Evolutionary conservation across 2,329 filamentous ascomycete genomes (phyloP), one percentile per base, ranked within the genome.

Genomic region (Thelonectria blattea): DNA sequence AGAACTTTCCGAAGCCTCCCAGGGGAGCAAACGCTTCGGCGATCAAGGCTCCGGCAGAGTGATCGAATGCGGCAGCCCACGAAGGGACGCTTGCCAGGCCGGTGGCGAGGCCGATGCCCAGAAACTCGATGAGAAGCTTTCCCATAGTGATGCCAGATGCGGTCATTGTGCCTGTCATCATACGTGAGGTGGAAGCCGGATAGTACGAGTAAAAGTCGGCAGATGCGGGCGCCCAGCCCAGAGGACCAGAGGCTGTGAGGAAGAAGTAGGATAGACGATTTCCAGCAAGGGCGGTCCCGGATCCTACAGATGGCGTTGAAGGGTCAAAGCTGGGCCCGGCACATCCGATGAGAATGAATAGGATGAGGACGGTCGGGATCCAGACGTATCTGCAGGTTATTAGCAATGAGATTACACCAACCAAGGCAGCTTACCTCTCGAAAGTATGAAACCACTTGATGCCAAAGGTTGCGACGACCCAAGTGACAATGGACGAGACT

Each of bases 131-230:
- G 11, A 52, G 20, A 5, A 52, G 8, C 34, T 52, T 52, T 6
- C 49, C 48, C 17, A 51, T 18, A 4, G 18, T 39, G 34, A 51
- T 51, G 14, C 48, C 48, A n/a, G 24, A 22, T 8, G 17, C 48
- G 18, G 48, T 51, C 48, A 51, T 51, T 5, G 32, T 14, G 14
- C 17, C 48, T 3, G 48, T 51, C 17, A 37, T 9, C 5, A 22
- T 3, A 5, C 48, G 30, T 2, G 48, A 39, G 6, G 48, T 51
- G 18, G 48, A 41, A 17, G n/a, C 9, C 22, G 49, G 49, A 15
- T 42, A 52, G 34, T 52, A 41, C 3, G 34, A 52, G 49, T 42
- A 52, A 52, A 41, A 52, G 49, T 52, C 49, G 14, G 49, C 49
- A 17, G 49, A 41, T 24, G 49, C 49, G 2, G 49, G 48, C 27